Conservation (phyloP, 2,329 filamentous ascomycete genomes). For the Capronia americana region DNA sequence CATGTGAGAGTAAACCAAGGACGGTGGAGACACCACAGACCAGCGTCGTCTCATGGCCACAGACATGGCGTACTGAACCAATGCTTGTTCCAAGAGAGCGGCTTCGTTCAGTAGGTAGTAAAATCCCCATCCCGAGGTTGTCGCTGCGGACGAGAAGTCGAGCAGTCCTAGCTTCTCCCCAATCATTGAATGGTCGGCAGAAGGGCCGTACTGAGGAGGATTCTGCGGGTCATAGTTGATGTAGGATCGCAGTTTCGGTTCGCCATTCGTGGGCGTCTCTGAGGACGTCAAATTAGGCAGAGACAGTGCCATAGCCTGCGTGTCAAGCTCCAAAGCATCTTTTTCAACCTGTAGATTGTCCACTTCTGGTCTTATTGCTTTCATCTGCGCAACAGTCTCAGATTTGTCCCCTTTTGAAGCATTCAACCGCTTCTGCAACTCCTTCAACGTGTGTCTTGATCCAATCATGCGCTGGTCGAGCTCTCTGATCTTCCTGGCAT, state of each 20-base stretch:
- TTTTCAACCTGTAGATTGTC: slow-evolving; percentile 44
- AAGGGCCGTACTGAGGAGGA: slow-evolving; percentile 42
- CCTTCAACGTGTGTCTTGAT: slow-evolving; percentile 52
- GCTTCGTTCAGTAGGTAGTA: slow-evolving; percentile 94
- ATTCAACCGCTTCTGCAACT: slow-evolving; percentile 52
- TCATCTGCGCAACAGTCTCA: slow-evolving; percentile 32
- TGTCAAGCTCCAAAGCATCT: slow-evolving; percentile 30
- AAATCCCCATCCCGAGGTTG: slow-evolving; percentile 94
- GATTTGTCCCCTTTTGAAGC: slow-evolving; percentile 42
- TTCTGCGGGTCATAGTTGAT: slow-evolving; percentile 73
- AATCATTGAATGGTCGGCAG: slow-evolving; percentile 82
- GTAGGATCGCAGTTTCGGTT: slow-evolving; percentile 61
- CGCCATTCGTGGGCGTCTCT: slow-evolving; percentile 72
- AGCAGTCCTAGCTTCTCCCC: slow-evolving; percentile 85
- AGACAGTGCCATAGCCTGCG: slow-evolving; percentile 68
- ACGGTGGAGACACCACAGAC: slow-evolving; percentile 81
- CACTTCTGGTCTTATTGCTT: slow-evolving; percentile 34
- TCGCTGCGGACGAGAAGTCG: slow-evolving; percentile 81
- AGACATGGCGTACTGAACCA: slow-evolving; percentile 82
- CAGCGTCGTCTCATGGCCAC: slow-evolving; percentile 77
- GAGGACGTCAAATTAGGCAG: slow-evolving; percentile 86
- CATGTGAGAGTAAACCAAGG: slow-evolving; percentile 89
- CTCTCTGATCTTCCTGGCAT: slow-evolving; percentile 47
- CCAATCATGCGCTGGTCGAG: slow-evolving; percentile 50
- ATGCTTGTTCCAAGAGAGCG: slow-evolving; percentile 90